These are phyloP conservation scores for Centaurea solstitialis DNA, from an alignment of 129 eudicot genomes.

Conservation along the genomic window DNA sequence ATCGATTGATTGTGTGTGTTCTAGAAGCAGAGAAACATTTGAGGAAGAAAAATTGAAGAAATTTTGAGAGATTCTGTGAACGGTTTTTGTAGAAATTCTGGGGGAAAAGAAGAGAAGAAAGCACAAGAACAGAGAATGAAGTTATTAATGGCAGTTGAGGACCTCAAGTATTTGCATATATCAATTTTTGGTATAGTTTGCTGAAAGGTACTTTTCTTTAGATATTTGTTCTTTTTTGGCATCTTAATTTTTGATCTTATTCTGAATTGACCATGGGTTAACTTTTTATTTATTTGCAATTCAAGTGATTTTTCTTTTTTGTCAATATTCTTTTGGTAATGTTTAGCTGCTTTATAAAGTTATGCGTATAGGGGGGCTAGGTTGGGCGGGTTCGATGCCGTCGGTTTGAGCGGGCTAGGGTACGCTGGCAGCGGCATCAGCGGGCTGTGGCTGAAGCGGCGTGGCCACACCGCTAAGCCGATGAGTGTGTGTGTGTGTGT, in stretches of 20 bases:
- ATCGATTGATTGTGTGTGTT: slow-evolving; percentile 21
- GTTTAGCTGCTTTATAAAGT: too few relatives aligned
- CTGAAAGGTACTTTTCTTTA: not conserved
- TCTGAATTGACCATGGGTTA: not conserved
- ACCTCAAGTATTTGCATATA: slow-evolving; percentile 19
- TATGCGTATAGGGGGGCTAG: too few relatives aligned
- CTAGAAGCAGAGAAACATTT: slow-evolving; percentile 11
- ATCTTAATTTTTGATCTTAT: not conserved
- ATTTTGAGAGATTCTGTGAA: not conserved
- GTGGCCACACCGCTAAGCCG: too few relatives aligned
- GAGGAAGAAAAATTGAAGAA: not conserved
- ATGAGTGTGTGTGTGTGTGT: too few relatives aligned
- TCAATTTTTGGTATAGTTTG: not conserved
- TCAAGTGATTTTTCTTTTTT: not conserved
- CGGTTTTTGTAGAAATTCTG: slow-evolving; percentile 25
- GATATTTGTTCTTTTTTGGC: not conserved
- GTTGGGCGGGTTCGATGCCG: too few relatives aligned
- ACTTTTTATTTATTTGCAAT: not conserved
- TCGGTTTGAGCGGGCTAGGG: too few relatives aligned
- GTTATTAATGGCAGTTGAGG: slow-evolving; percentile 20
- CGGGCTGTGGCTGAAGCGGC: too few relatives aligned
- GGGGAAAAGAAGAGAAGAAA: too few relatives aligned
- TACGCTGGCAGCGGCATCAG: too few relatives aligned
- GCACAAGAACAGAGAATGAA: slow-evolving; percentile 16
- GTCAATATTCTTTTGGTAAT: too few relatives aligned